These are phyloP conservation scores for Cyberlindnera japonica DNA, from an alignment of 805 yeast species.

Conservation along the genomic window DNA sequence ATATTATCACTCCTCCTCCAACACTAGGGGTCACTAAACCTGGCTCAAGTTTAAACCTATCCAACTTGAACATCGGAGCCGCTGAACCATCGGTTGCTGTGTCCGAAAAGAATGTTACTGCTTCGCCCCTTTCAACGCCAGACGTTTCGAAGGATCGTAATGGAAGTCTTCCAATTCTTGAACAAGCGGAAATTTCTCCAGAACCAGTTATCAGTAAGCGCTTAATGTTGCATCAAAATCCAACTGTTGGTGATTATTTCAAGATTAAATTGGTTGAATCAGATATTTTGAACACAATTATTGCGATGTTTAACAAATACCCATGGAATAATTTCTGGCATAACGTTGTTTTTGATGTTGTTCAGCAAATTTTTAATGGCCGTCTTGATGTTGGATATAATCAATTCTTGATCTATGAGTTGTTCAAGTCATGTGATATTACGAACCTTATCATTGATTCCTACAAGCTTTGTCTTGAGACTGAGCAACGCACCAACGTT, in stretches of 20 bases:
- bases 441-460: conserved; percentile 65
- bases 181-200: conserved; percentile 1
- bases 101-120: conserved; percentile 24
- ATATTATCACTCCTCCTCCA: conserved; percentile 11
- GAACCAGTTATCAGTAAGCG: conserved; percentile 11
- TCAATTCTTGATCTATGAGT: conserved; percentile 55
- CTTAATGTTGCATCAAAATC: conserved; percentile 42
- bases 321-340: conserved; percentile 87
- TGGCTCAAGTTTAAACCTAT: conserved; percentile 17
- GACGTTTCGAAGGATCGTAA: neutral
- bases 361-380: conserved; percentile 80
- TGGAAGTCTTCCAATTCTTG: conserved; percentile 16
- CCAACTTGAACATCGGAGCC: conserved; percentile 26
- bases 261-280: conserved; percentile 68
- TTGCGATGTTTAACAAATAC: conserved; percentile 65
- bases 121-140: conserved; percentile 24
- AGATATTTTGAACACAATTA: conserved; percentile 51
- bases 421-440: conserved; percentile 56
- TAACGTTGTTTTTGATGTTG: conserved; percentile 79
- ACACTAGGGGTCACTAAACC: neutral
- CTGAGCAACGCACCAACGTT: conserved; percentile 58
- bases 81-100: conserved; percentile 30
- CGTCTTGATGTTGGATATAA: conserved; percentile 69
- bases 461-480: conserved; percentile 52
- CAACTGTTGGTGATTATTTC: conserved; percentile 68